These are phyloP conservation scores for Trichoderma guizhouense DNA, from an alignment of 2,329 filamentous ascomycete species.

Conservation along the genomic window DNA sequence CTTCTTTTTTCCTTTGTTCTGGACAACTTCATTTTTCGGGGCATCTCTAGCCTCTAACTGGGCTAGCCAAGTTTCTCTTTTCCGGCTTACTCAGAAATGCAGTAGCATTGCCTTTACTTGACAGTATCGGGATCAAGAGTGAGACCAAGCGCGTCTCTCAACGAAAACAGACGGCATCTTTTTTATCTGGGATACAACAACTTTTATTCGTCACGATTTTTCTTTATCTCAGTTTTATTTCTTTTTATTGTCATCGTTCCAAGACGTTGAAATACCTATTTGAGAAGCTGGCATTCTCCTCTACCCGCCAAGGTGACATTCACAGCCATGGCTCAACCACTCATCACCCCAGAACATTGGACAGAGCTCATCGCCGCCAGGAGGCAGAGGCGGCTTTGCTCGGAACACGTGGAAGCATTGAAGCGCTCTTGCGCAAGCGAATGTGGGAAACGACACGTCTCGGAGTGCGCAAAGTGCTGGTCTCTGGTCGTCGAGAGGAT, in stretches of 20 bases:
- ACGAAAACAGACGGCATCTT: not conserved
- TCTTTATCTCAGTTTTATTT: not conserved
- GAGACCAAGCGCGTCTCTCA: not conserved
- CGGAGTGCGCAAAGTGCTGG: conserved; percentile 49
- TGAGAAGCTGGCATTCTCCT: not conserved
- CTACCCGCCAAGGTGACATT: not conserved
- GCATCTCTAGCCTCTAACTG: not conserved
- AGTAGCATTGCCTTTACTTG: not conserved
- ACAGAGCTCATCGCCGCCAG: conserved; percentile 36
- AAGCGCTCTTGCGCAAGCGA: conserved; percentile 41
- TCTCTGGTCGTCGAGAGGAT: conserved; percentile 45
- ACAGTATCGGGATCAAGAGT: not conserved
- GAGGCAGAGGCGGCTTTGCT: conserved; percentile 35
- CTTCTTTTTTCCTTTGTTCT: not conserved
- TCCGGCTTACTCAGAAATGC: conserved; percentile 1
- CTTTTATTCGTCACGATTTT: not conserved
- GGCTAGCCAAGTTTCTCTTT: not conserved
- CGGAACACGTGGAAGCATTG: conserved; percentile 41
- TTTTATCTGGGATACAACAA: not conserved
- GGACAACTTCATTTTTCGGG: not conserved
- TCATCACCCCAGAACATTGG: conserved; percentile 38
- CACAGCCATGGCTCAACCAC: conserved; percentile 3
- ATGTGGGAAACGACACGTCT: conserved; percentile 41
- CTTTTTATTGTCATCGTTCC: not conserved
- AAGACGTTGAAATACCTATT: not conserved